Evolutionary conservation across 1,139 yeast species (phyloP), one percentile per base, ranked within the genome.

Genomic region (Hemisphaericaspora xylofermentans): DNA sequence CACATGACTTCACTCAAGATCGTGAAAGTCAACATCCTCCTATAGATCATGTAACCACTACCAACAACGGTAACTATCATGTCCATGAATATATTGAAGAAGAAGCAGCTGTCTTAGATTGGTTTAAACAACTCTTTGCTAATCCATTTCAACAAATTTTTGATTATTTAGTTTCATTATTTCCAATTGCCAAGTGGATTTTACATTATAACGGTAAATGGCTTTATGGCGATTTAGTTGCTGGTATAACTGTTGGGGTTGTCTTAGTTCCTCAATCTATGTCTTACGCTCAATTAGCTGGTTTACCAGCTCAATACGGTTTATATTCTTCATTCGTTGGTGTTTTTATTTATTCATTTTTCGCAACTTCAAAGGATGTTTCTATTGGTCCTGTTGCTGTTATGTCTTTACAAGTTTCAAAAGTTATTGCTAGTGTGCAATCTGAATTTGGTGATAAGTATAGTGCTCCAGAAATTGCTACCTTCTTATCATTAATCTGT

Each of bases 341-440:
- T 57, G 95, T 89, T 14, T 78, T 88, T 59, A 79, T 86, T 43
- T 91, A 91, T 61, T 84, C 95, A 37, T 78, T 89, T 54, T 91
- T 91, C 61, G 98, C 97, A 13, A 91, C 97, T 14, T 86, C 95
- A 15, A 91, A 89, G 64, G 98, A 91, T 71, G 96, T 91, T 35
- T 85, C 94, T 47, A 89, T 91, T 54, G 98, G 97, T 25, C 97
- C 98, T 5, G 98, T 91, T 30, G 98, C 98, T 2, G 97, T 91
- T 46, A 89, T 91, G 96, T 87, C 96, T 12, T 63, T 82, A 50
- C 91, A 89, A 61, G 89, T 88, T 24, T 81, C 91, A 36, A 87
- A 84, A 59, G 91, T 88, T 39, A 75, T 89, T 43, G 76, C 78
- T 25, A 71, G 73, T 41, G 94, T 89, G 10, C 78, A 78, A 46